phyloP scores from a whole-genome alignment of 345 rosid species.

The Linum trigynum region DNA sequence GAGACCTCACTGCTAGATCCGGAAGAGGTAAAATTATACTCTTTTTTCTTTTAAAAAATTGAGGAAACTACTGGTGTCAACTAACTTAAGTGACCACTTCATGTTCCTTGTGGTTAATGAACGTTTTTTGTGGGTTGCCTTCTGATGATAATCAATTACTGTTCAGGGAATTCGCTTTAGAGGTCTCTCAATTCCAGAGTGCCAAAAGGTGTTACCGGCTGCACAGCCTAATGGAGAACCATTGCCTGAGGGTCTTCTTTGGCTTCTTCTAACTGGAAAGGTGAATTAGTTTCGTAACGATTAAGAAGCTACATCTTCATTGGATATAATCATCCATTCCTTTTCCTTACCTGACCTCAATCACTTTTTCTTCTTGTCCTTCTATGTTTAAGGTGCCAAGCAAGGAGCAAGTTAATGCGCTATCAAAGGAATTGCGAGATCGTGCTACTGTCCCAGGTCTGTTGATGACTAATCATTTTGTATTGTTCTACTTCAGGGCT shows the following conservation, averaged over 20 bases:
- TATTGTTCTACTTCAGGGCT: background rate
- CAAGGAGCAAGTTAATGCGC: constrained; percentile 77
- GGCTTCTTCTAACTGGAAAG: constrained; percentile 99
- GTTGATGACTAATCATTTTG: constrained; percentile 11
- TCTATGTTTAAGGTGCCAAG: constrained; percentile 45
- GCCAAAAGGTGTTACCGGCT: constrained; percentile 84
- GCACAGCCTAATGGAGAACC: constrained; percentile 91
- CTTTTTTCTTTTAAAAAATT: background rate
- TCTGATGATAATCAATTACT: constrained; percentile 11
- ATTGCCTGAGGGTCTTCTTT: constrained; percentile 90
- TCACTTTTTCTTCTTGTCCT: background rate
- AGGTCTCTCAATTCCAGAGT: constrained; percentile 91
- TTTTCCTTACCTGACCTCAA: too few species aligned
- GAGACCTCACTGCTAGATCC: constrained; percentile 96
- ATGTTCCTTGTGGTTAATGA: background rate
- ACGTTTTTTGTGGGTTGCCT: background rate
- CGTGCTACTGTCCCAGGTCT: constrained; percentile 93
- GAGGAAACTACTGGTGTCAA: background rate
- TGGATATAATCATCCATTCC: background rate
- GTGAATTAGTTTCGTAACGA: constrained; percentile 22
- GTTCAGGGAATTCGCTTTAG: constrained; percentile 87
- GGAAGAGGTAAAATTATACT: constrained; percentile 51
- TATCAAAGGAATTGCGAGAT: constrained; percentile 63
- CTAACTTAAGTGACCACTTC: background rate
- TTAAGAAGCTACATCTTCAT: background rate